Evolutionary conservation across 2,329 filamentous ascomycete species (phyloP).

Genomic region (Claviceps sp.): DNA sequence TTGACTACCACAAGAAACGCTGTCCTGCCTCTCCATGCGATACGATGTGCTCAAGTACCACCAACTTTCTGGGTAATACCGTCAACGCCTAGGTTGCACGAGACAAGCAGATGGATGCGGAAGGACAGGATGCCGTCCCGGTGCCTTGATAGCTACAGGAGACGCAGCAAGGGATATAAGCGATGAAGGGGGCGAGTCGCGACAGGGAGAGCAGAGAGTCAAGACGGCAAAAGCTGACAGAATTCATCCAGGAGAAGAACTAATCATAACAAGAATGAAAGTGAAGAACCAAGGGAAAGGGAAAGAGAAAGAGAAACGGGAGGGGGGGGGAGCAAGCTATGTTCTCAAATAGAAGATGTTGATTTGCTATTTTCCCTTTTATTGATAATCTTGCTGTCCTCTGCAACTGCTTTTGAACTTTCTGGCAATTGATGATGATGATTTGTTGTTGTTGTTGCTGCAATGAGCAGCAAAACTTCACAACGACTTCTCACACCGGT

Average conservation of each 20-base stretch:
- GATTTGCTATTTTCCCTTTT: not conserved
- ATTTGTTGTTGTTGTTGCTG: not conserved
- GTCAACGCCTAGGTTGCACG: conserved; percentile 32
- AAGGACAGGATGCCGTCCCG: conserved; percentile 3
- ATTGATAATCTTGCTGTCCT: not conserved
- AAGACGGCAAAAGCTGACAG: not conserved
- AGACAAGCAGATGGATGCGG: conserved; percentile 8
- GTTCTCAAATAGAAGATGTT: not conserved
- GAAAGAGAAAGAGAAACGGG: not conserved
- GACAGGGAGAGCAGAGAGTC: not conserved
- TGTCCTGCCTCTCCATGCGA: conserved; percentile 24
- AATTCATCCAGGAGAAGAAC: not conserved
- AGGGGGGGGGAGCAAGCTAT: not conserved
- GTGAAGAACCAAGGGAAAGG: not conserved
- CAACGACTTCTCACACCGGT: not conserved
- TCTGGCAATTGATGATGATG: not conserved
- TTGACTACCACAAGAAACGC: conserved; percentile 19
- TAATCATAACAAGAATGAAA: not conserved
- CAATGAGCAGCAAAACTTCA: not conserved
- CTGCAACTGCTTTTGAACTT: not conserved
- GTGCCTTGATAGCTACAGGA: conserved; percentile 3
- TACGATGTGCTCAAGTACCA: conserved; percentile 17
- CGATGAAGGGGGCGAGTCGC: not conserved
- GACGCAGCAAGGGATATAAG: not conserved
- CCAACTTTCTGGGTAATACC: conserved; percentile 25